Evolutionary conservation across 83 land plant genomes (phyloP).

Genomic region (Thuja plicata): DNA sequence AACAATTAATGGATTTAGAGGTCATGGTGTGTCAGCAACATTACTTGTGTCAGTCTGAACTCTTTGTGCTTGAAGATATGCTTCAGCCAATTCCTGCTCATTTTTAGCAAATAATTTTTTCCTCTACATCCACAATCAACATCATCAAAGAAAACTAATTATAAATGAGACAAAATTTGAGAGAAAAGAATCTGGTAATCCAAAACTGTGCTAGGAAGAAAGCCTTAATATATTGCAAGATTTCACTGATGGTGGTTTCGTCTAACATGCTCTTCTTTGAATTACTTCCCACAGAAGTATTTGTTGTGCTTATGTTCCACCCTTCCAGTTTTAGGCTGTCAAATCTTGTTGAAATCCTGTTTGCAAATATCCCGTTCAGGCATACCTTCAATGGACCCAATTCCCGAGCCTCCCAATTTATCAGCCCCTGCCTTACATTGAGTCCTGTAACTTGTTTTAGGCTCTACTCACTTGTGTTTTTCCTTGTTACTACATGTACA

Average conservation of each 20-base stretch:
- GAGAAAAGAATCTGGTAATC: neutral
- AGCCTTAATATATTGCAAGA: neutral
- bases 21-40: neutral
- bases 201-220: neutral
- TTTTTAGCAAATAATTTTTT: neutral
- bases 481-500: neutral
- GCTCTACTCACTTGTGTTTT: neutral
- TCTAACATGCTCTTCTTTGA: neutral
- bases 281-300: neutral
- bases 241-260: neutral
- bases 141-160: neutral
- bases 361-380: neutral
- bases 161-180: neutral
- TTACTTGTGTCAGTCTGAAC: neutral
- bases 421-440: slow-evolving; percentile 13
- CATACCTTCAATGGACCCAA: neutral
- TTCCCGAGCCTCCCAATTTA: slow-evolving; percentile 7
- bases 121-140: neutral
- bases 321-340: neutral
- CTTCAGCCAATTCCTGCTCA: neutral
- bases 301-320: neutral
- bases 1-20: neutral
- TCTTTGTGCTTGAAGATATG: neutral
- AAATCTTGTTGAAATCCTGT: neutral
- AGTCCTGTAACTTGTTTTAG: neutral